Percentiles rank a stretch among this genome's conserved stretches.
phyloP scores from a whole-genome alignment of 495 filamentous ascomycete species.

The Chaetomium fimeti region DNA sequence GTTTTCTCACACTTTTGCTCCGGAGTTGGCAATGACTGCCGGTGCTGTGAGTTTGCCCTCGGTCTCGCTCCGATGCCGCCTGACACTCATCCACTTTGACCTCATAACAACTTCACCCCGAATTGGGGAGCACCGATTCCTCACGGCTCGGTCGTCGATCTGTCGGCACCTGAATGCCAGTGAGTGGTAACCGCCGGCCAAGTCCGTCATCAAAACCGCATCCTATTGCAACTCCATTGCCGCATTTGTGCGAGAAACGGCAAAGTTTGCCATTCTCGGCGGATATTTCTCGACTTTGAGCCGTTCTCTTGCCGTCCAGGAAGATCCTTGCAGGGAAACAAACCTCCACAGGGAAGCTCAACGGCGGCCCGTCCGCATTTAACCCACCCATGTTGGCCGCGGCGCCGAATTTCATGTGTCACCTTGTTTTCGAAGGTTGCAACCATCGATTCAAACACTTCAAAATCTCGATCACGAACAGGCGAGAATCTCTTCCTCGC shows the following conservation, averaged over 20 bases:
- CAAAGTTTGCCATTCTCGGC: background rate
- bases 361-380: background rate
- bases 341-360: background rate
- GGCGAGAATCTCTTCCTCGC: background rate
- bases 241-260: background rate
- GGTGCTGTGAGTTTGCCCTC: no score
- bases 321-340: background rate
- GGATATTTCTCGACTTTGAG: background rate
- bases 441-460: background rate
- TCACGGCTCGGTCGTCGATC: background rate
- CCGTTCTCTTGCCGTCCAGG: background rate
- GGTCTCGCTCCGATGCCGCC: background rate
- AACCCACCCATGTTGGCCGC: background rate
- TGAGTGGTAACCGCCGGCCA: conserved; percentile 6
- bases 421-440: background rate
- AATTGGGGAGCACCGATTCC: background rate
- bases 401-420: no score
- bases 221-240: background rate
- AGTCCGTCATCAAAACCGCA: background rate
- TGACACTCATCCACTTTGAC: background rate
- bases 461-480: background rate
- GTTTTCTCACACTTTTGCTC: background rate
- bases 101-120: background rate
- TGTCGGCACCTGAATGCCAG: no score
- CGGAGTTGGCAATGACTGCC: background rate